phyloP scores from a whole-genome alignment of 1,284 basidiomycete species.

The Ceratobasidium theobromae region DNA sequence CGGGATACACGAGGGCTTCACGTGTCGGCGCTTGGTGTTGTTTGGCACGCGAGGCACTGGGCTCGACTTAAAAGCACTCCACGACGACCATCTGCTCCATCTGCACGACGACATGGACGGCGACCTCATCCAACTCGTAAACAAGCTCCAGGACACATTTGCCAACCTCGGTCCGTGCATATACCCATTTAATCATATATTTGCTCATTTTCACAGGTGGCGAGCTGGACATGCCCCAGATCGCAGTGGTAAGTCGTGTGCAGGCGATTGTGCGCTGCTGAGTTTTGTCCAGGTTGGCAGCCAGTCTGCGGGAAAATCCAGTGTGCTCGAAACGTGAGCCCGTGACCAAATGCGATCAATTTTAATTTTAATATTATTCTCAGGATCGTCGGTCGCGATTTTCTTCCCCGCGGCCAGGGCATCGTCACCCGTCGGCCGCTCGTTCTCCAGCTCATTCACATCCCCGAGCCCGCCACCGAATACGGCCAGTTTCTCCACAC shows the following conservation, averaged over 20 bases:
- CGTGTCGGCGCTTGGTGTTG: constrained; percentile 19
- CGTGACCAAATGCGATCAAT: constrained; percentile 3
- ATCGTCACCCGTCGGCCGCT: constrained; percentile 96
- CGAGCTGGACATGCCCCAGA: constrained; percentile 83
- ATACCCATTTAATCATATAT: neutral
- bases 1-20: constrained; percentile 18
- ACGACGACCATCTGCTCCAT: neutral
- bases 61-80: constrained; percentile 17
- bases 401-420: constrained; percentile 89
- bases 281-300: constrained; percentile 65
- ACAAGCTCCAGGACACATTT: constrained; percentile 91
- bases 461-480: constrained; percentile 68
- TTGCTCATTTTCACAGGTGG: constrained; percentile 55
- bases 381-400: constrained; percentile 95
- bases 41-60: constrained; percentile 21
- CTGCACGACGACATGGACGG: constrained; percentile 67
- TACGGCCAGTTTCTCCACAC: constrained; percentile 98
- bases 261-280: neutral
- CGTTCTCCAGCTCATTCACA: constrained; percentile 94
- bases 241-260: constrained; percentile 61
- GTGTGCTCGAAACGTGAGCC: constrained; percentile 76
- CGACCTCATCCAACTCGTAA: constrained; percentile 93
- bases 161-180: constrained; percentile 67
- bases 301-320: constrained; percentile 83
- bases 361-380: constrained; percentile 6